Base-by-base conservation (phyloP, 768 basidiomycete species). In the Neoboletus brunneissimus region DNA sequence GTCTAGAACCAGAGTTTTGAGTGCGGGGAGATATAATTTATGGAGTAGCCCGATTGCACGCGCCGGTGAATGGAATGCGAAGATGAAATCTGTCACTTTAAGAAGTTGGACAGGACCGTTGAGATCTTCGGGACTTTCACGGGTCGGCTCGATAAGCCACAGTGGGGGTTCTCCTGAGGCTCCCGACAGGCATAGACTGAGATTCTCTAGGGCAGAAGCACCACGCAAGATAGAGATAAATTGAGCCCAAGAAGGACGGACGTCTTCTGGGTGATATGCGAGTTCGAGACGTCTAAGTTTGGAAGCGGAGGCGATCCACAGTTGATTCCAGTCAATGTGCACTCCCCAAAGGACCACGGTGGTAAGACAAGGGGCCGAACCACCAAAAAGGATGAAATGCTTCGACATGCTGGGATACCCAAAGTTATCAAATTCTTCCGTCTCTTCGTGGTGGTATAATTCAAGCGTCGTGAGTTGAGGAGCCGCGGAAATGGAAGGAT, bases 251-350 rank as follows among this genome's bases (percentile, higher is more conserved):
- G 79, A 76, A 2, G 87, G 89, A 13, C 87, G 81, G 15, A 85
- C 85, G 63, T 87, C 82, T 29, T 78, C 74, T 10, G 78, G 68
- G 61, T 88, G 87, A 71, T 80, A 88, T 0, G 83, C 80, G 41
- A 90, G 73, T 61, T 86, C 81, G 22, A 90, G 66, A 16, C 81
- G 77, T 23, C 61, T 64, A 29, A 90, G 71, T 9, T 57, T 62
- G 29, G 57, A n/a, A 2, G 67, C 65, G 4, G 65, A 60, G 6
- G 54, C 31, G 29, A 71, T 58, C 22, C 76, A 65, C 16, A 77
- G 73, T 34, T 75, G 72, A 31, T 77, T 73, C 89, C 89, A 91
- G 54, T 84, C 78, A 34, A 90, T 68, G 58, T 88, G 88, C 5
- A 89, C 84, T 38, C 87, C 88, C 83, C 85, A 88, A 27, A 91